phyloP scores from a whole-genome alignment of 208 protist species.

The Histomonas meleagridis region DNA sequence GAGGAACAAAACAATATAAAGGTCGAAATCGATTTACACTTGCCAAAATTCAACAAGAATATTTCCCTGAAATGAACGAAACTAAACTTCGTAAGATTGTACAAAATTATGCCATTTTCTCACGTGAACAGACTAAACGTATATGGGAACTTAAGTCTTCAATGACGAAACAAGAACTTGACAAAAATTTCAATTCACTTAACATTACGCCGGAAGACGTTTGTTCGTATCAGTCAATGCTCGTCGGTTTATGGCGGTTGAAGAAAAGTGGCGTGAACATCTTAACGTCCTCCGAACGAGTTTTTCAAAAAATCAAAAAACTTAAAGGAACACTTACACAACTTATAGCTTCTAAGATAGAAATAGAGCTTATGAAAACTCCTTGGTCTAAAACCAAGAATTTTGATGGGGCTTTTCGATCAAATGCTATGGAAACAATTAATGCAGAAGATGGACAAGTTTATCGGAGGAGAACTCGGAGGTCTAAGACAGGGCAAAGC shows the following conservation, averaged over 20 bases:
- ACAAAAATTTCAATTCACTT: not conserved
- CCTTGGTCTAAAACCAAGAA: not conserved
- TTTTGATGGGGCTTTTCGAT: not conserved
- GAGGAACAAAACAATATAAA: not conserved
- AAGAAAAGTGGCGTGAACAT: not conserved
- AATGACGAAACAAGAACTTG: not conserved
- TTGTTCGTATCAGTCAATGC: slow-evolving; percentile 31
- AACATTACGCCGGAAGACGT: not conserved
- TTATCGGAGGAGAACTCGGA: not conserved
- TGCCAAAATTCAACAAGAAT: not conserved
- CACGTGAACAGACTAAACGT: not conserved
- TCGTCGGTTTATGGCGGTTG: not conserved
- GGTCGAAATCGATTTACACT: not conserved
- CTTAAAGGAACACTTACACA: not conserved
- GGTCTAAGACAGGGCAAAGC: not conserved
- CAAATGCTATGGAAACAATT: not conserved
- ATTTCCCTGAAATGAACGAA: slow-evolving; percentile 7
- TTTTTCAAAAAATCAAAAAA: not conserved
- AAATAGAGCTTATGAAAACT: slow-evolving; percentile 14
- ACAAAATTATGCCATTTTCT: not conserved
- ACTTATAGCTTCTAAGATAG: not conserved
- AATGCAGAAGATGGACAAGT: not conserved
- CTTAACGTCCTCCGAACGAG: not conserved
- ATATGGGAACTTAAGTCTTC: not conserved
- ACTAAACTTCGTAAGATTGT: slow-evolving; percentile 3